Evolutionary conservation across 2,329 filamentous ascomycete species (phyloP).

Genomic region (Apiospora saccharicola): DNA sequence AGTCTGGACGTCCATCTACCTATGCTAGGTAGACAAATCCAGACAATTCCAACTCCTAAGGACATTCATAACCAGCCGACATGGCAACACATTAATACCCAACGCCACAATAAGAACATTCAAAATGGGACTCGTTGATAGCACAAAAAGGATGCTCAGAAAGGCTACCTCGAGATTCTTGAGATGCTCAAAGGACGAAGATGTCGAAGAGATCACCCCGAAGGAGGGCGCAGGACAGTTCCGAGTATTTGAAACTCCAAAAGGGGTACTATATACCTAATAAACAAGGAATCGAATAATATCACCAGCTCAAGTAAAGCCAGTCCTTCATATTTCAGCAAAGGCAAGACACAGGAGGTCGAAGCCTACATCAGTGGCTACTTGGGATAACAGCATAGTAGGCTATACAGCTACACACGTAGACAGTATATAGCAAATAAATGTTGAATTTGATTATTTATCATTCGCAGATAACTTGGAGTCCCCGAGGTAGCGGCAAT

Average conservation of each 20-base stretch:
- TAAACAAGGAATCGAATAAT: neutral
- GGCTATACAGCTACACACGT: neutral
- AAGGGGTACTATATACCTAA: neutral
- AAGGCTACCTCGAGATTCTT: neutral
- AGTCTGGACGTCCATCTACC: neutral
- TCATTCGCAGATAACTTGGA: neutral
- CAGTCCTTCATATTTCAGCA: neutral
- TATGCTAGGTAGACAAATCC: no score
- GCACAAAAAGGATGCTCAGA: neutral
- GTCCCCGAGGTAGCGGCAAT: neutral
- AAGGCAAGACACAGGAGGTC: neutral
- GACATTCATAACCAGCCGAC: neutral
- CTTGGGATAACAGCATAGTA: no score
- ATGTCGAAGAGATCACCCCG: neutral
- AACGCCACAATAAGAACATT: neutral
- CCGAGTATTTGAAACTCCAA: neutral
- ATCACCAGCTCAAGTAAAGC: neutral
- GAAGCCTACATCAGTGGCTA: neutral
- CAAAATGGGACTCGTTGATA: neutral
- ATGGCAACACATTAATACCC: neutral
- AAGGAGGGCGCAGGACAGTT: neutral
- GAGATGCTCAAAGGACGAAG: neutral
- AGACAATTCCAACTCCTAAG: neutral
- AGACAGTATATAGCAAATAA: neutral
- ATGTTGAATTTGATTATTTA: neutral